A percentile compares a stretch with the other conserved stretches of the same genome.
Conservation (phyloP, 1,284 basidiomycete genomes). For the Melampsora medusae region DNA sequence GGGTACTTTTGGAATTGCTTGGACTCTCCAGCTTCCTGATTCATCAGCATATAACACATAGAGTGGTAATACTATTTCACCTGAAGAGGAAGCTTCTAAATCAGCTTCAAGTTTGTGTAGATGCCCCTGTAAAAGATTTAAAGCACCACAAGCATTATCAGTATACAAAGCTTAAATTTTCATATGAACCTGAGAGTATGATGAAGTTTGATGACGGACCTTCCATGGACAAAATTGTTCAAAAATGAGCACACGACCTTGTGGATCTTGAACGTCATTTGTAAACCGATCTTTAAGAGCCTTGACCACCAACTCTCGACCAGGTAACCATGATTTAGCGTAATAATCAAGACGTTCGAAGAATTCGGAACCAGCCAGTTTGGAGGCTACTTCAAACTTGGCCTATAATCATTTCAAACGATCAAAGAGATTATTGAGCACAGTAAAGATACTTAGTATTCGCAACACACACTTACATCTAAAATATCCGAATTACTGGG, state of each 20-base stretch:
- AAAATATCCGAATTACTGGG: conserved; percentile 63
- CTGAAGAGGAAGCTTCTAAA: conserved; percentile 46
- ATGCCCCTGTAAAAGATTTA: conserved; percentile 15
- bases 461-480: conserved; percentile 63
- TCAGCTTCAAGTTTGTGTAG: conserved; percentile 18
- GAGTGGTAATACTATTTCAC: conserved; percentile 69
- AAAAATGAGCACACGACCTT: conserved; percentile 77
- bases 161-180: not conserved
- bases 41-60: conserved; percentile 75
- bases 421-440: not conserved
- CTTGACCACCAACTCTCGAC: conserved; percentile 72
- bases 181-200: not conserved
- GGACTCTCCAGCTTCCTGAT: conserved; percentile 80
- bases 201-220: conserved; percentile 57
- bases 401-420: conserved; percentile 57
- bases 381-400: conserved; percentile 75
- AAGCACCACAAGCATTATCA: not conserved
- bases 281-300: conserved; percentile 67
- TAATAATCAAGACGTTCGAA: conserved; percentile 76
- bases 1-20: conserved; percentile 78
- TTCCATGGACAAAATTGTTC: conserved; percentile 83
- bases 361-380: conserved; percentile 83
- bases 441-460: too few species aligned
- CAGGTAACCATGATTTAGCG: conserved; percentile 85
- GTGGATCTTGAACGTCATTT: conserved; percentile 62